Conservation (phyloP, 2,329 filamentous ascomycete genomes). For the Alternaria hordeiaustralica region DNA sequence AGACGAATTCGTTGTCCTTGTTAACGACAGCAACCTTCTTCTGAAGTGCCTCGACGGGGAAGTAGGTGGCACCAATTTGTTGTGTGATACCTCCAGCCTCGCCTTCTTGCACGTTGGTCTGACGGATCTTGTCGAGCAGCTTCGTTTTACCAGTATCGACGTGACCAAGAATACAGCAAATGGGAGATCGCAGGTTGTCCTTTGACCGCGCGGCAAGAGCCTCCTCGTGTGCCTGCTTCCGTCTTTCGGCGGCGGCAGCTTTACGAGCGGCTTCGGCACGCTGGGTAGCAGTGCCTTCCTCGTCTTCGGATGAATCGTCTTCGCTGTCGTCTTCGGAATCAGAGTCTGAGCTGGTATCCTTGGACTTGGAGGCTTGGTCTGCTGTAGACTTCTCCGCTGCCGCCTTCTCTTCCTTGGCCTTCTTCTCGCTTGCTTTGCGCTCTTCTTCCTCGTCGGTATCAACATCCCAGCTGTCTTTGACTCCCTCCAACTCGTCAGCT, state of each 20-base stretch:
- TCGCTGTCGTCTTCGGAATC: conserved; percentile 56
- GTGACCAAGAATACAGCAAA: conserved; percentile 99
- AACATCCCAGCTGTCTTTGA: conserved; percentile 96
- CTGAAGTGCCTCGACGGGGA: conserved; percentile 90
- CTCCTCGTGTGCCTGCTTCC: conserved; percentile 89
- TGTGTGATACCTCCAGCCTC: conserved; percentile 99
- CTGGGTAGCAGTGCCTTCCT: conserved; percentile 75
- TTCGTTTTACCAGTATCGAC: conserved; percentile 99
- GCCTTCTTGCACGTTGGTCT: conserved; percentile 98
- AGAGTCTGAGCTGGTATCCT: conserved; percentile 38
- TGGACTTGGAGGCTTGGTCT: conserved; percentile 26
- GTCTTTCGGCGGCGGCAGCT: conserved; percentile 84
- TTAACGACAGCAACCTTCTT: conserved; percentile 96
- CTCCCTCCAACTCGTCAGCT: conserved; percentile 73
- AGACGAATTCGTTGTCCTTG: conserved; percentile 85
- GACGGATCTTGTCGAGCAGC: conserved; percentile 95
- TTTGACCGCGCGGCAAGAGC: conserved; percentile 89
- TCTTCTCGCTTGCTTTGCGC: conserved; percentile 44
- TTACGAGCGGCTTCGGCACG: conserved; percentile 79
- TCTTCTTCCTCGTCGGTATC: conserved; percentile 75
- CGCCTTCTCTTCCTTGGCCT: conserved; percentile 28
- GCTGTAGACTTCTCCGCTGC: conserved; percentile 41
- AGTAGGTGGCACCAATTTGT: conserved; percentile 99
- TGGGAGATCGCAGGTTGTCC: conserved; percentile 94
- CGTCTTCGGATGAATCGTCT: conserved; percentile 71